Percentiles rank a stretch among this genome's conserved stretches.
phyloP scores from a whole-genome alignment of 352 stramenopile genomes.

The Aphanomyces stellatus region DNA sequence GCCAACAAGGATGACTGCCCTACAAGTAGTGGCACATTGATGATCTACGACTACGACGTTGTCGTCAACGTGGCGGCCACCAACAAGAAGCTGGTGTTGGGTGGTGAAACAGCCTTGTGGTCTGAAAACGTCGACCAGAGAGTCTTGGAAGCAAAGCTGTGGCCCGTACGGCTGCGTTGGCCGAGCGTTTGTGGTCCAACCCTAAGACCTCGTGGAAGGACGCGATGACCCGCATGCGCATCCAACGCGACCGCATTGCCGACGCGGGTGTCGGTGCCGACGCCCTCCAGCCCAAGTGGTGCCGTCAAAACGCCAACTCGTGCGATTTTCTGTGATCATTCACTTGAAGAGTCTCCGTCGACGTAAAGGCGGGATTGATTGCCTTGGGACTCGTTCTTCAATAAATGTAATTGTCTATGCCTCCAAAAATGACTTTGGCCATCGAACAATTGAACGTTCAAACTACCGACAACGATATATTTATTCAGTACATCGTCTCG shows the following conservation, averaged over 20 bases:
- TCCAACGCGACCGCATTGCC: conserved; percentile 8
- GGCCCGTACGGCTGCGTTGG: conserved; percentile 13
- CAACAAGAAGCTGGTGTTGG: background rate
- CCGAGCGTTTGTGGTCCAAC: conserved; percentile 18
- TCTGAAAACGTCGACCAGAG: background rate
- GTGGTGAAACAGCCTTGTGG: conserved; percentile 9
- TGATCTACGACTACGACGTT: conserved; percentile 4
- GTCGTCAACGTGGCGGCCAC: background rate
- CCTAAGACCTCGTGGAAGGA: conserved; percentile 13
- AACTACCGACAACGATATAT: too few relatives aligned
- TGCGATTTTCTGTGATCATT: too few relatives aligned
- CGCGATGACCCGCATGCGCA: conserved; percentile 13
- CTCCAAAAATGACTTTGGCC: too few relatives aligned
- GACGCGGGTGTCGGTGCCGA: conserved; percentile 5
- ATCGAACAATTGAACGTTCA: too few relatives aligned
- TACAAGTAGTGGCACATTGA: background rate
- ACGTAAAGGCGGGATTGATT: too few relatives aligned
- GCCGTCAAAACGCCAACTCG: background rate
- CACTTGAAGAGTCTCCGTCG: too few relatives aligned
- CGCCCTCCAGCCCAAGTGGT: conserved; percentile 12
- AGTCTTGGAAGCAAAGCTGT: conserved; percentile 1
- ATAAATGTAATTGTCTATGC: too few relatives aligned
- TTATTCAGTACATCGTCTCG: too few relatives aligned
- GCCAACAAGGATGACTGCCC: conserved; percentile 1
- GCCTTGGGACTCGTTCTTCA: too few relatives aligned